Conservation (phyloP, 2,329 filamentous ascomycete species). For the Ascochyta rabiei region DNA sequence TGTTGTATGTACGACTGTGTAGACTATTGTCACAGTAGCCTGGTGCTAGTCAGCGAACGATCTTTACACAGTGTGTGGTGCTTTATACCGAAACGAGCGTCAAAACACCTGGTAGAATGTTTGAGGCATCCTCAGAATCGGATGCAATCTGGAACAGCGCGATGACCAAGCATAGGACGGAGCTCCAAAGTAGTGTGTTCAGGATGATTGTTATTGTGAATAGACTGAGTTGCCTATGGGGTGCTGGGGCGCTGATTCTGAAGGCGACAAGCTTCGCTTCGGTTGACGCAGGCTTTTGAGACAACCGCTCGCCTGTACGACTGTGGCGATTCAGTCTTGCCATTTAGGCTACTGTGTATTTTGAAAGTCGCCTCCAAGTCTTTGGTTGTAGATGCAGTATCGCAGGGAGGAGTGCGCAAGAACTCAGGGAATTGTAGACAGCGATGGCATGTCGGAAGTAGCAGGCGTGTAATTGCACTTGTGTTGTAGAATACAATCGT, state of each 20-base stretch:
- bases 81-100: conserved; percentile 40
- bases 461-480: background rate
- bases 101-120: conserved; percentile 40
- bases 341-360: background rate
- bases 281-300: background rate
- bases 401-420: background rate
- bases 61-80: background rate
- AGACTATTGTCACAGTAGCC: conserved; percentile 43
- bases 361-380: background rate
- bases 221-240: conserved; percentile 41
- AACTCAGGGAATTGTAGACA: background rate
- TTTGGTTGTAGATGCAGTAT: background rate
- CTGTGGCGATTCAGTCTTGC: conserved; percentile 7
- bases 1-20: conserved; percentile 44
- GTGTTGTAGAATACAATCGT: background rate
- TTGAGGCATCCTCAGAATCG: conserved; percentile 35
- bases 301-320: conserved; percentile 5
- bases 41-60: conserved; percentile 23
- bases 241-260: conserved; percentile 10
- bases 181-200: conserved; percentile 44
- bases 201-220: conserved; percentile 43
- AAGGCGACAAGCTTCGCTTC: conserved; percentile 8
- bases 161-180: conserved; percentile 34
- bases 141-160: conserved; percentile 40
- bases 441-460: conserved; percentile 3